phyloP scores from a whole-genome alignment of 2,329 filamentous ascomycete genomes.

The Tothia fuscella region DNA sequence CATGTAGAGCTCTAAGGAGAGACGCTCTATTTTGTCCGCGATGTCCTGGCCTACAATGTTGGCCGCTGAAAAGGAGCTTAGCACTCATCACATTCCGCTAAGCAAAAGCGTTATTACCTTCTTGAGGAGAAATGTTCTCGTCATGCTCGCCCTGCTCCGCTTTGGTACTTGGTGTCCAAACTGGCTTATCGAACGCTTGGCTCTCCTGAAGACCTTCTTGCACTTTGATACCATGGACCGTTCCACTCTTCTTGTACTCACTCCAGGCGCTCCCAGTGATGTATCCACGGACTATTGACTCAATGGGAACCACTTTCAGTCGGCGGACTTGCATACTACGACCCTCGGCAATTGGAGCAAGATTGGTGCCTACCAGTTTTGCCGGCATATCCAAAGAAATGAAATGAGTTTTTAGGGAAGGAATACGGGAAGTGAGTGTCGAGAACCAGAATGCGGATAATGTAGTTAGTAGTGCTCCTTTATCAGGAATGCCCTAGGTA shows the following conservation, averaged over 20 bases:
- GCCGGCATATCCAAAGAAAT: conserved; percentile 45
- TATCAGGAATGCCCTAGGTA: conserved; percentile 50
- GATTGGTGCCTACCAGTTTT: conserved; percentile 25
- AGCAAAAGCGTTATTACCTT: no score
- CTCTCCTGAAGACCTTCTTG: conserved; percentile 58
- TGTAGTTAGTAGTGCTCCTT: conserved; percentile 55
- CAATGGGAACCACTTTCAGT: conserved; percentile 63
- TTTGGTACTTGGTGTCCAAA: conserved; percentile 79
- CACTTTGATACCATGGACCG: conserved; percentile 65
- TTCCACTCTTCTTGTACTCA: conserved; percentile 62
- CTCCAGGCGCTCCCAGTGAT: conserved; percentile 76
- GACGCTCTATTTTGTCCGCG: conserved; percentile 51
- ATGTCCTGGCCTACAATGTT: conserved; percentile 54
- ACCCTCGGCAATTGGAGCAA: conserved; percentile 34
- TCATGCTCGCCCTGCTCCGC: conserved; percentile 68
- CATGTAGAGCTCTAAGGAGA: conserved; percentile 51
- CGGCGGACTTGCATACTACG: conserved; percentile 69
- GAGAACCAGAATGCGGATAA: conserved; percentile 59
- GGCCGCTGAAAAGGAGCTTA: conserved; percentile 33
- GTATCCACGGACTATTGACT: conserved; percentile 82
- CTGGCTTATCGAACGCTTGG: conserved; percentile 53
- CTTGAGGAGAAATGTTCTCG: conserved; percentile 69
- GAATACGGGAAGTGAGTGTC: conserved; percentile 44
- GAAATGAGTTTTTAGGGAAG: conserved; percentile 51
- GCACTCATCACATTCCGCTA: conserved; percentile 17